Conservation (phyloP, 2,329 filamentous ascomycete species). For the Epichloe coenophiala region DNA sequence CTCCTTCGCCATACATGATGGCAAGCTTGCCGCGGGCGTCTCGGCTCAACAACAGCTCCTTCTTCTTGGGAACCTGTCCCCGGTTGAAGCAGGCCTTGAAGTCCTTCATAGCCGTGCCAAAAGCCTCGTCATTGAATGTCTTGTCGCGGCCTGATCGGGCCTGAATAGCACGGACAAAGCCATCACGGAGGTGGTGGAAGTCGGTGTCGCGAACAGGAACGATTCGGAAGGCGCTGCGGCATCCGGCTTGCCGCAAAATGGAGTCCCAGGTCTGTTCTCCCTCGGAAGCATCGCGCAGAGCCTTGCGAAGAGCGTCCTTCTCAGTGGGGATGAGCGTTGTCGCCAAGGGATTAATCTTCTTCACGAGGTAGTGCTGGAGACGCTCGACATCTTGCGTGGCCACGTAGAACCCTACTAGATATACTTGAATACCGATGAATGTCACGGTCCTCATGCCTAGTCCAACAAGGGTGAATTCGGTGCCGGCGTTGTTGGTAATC, state of each 20-base stretch:
- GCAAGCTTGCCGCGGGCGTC: conserved; percentile 51
- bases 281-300: conserved; percentile 54
- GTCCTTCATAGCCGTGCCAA: conserved; percentile 58
- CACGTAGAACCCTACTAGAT: conserved; percentile 87
- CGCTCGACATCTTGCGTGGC: conserved; percentile 67
- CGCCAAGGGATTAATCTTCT: conserved; percentile 61
- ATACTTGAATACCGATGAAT: conserved; percentile 82
- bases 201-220: conserved; percentile 89
- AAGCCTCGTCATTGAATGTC: conserved; percentile 54
- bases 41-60: conserved; percentile 61
- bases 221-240: conserved; percentile 70
- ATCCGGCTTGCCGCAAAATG: conserved; percentile 50
- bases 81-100: conserved; percentile 77
- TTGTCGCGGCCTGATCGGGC: conserved; percentile 49
- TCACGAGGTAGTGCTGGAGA: conserved; percentile 67
- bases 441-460: conserved; percentile 81
- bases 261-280: conserved; percentile 64
- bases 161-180: conserved; percentile 75
- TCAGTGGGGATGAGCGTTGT: conserved; percentile 75
- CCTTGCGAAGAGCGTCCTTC: conserved; percentile 56
- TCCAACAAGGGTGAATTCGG: conserved; percentile 77
- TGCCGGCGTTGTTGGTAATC: conserved; percentile 28
- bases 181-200: conserved; percentile 83
- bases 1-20: conserved; percentile 53
- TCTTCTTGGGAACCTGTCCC: conserved; percentile 66